phyloP scores from a whole-genome alignment of 768 basidiomycete genomes.

The Tylopilus plumbeoviolaceoides region DNA sequence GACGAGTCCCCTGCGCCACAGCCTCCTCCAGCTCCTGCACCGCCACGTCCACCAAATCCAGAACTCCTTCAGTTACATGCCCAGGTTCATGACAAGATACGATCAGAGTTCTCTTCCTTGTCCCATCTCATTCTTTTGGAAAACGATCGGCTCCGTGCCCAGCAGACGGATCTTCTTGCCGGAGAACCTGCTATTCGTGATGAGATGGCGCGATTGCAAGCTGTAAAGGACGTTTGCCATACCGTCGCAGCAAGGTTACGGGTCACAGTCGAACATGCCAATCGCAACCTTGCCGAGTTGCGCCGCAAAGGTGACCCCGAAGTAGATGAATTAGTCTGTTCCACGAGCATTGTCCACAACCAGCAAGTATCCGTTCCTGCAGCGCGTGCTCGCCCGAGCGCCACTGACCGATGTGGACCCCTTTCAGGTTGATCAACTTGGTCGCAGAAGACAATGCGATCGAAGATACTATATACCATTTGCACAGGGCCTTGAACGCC shows the following conservation, averaged over 20 bases:
- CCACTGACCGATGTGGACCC: constrained; percentile 14
- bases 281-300: constrained; percentile 72
- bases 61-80: constrained; percentile 80
- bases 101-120: constrained; percentile 68
- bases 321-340: constrained; percentile 95
- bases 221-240: constrained; percentile 87
- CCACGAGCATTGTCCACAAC: constrained; percentile 93
- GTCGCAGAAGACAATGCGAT: constrained; percentile 99
- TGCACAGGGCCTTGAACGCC: constrained; percentile 88
- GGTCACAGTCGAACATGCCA: constrained; percentile 59
- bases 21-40: constrained; percentile 38
- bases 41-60: constrained; percentile 85
- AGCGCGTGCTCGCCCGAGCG: background rate
- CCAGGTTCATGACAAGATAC: constrained; percentile 71
- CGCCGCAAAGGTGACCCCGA: constrained; percentile 83
- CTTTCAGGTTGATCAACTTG: constrained; percentile 81
- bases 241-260: constrained; percentile 68
- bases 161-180: constrained; percentile 79
- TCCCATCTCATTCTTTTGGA: constrained; percentile 60
- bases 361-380: constrained; percentile 51
- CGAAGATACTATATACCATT: constrained; percentile 96
- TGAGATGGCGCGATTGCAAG: constrained; percentile 92
- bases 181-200: constrained; percentile 94
- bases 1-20: constrained; percentile 41
- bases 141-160: constrained; percentile 70